A percentile compares a stretch with the other conserved stretches of the same genome.
Conservation (phyloP, 768 basidiomycete genomes). For the Xerocomus spinulosus region DNA sequence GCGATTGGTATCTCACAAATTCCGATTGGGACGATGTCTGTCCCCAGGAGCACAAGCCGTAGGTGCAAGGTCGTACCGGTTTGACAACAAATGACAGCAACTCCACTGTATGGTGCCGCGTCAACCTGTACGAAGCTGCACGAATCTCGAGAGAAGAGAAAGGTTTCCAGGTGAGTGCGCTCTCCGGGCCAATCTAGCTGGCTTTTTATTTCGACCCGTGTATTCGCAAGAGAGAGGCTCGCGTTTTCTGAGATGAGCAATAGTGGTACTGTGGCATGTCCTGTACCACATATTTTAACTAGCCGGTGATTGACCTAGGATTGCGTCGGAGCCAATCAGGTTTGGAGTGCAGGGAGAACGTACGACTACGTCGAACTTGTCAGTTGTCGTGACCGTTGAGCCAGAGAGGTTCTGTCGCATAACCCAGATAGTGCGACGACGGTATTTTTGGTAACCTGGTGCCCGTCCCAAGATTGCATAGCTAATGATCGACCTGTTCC, state of each 20-base stretch:
- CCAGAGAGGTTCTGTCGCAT: constrained; percentile 55
- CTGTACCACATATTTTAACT: constrained; percentile 34
- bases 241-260: constrained; percentile 34
- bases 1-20: constrained; percentile 21
- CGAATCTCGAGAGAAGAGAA: constrained; percentile 27
- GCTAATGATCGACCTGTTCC: constrained; percentile 40
- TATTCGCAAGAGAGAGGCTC: constrained; percentile 30
- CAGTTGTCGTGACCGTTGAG: constrained; percentile 25
- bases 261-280: constrained; percentile 22
- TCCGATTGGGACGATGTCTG: constrained; percentile 13
- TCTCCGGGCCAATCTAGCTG: constrained; percentile 25
- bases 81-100: constrained; percentile 24
- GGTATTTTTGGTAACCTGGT: constrained; percentile 38
- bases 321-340: constrained; percentile 6
- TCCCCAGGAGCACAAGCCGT: constrained; percentile 18
- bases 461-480: constrained; percentile 52
- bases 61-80: constrained; percentile 17
- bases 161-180: constrained; percentile 26
- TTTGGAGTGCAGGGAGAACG: constrained; percentile 23
- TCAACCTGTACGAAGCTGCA: constrained; percentile 27
- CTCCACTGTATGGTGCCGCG: not conserved
- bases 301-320: constrained; percentile 43
- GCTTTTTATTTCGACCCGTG: constrained; percentile 25
- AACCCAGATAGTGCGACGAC: constrained; percentile 51
- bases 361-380: constrained; percentile 44